Evolutionary conservation across 192 early-diverging fungal genomes (phyloP), one percentile per base, ranked within the genome.

Genomic region (Coemansia sp.): DNA sequence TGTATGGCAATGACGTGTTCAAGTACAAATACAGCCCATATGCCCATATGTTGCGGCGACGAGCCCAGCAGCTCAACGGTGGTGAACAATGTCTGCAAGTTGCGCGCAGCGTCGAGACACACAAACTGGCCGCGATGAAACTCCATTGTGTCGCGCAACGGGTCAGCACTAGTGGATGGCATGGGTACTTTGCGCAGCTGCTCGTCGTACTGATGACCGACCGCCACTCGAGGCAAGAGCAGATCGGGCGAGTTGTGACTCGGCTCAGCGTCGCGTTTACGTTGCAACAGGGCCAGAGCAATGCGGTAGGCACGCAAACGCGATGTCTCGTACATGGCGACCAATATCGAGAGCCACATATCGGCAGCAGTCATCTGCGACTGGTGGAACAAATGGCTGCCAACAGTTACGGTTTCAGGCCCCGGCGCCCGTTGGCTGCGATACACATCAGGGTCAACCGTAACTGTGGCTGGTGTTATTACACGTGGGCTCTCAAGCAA

Each of bases 271-370:
- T 32, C 57, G 32, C 32, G 32, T 35, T 11, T 15, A 5, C 4
- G 53, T 47, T 32, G 59, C 64, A 66, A 23, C 22, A 78, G 59
- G n/a, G 57, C 60, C 8, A 79, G 45, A 2, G 67, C 70, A 0
- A 60, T 47, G 54, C 70, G 67, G 57, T 73, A 64, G 9, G 57
- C 57, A 8, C 71, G 67, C 19, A 79, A 64, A 0, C 76, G 64
- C n/a, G 47, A 23, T 47, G 62, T 54, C 37, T 72, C 62, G 64
- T 61, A 57, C 57, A 64, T 61, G 32, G 63, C 23, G 21, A 56
- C 41, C 7, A 73, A 43, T 10, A 55, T 27, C 5, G 62, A 22
- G 56, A 79, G 64, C 70, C 66, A 70, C 10, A 60, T 22, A 48
- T 79, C 76, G 14, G 49, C 69, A 11, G 69, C 51, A 0, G 48